These are phyloP conservation scores for Candida methanosorbosa DNA, from an alignment of 805 yeast species.

Conservation along the genomic window DNA sequence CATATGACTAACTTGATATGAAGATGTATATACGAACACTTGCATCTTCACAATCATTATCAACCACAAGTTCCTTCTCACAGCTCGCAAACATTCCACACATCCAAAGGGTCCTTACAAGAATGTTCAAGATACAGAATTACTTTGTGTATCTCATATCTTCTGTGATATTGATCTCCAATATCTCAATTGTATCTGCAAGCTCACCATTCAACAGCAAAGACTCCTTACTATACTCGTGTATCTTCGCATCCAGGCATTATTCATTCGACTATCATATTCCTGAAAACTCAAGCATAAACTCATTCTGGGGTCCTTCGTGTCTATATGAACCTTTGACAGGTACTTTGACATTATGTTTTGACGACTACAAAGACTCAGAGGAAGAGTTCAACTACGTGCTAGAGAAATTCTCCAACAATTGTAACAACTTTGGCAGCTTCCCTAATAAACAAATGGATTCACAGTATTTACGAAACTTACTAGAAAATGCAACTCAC, in stretches of 20 bases:
- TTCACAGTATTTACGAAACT: neutral
- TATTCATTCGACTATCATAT: slow-evolving; percentile 11
- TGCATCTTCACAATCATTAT: too few relatives aligned
- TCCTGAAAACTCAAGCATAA: slow-evolving; percentile 2
- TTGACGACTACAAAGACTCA: slow-evolving; percentile 7
- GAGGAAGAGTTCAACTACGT: neutral
- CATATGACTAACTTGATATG: too few relatives aligned
- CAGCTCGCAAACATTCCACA: too few relatives aligned
- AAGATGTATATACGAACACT: too few relatives aligned
- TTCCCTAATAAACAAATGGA: neutral
- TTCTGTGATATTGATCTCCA: too few relatives aligned
- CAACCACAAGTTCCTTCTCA: too few relatives aligned
- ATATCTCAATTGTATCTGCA: too few relatives aligned
- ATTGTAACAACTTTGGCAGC: slow-evolving; percentile 7
- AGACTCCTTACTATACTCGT: slow-evolving; percentile 15
- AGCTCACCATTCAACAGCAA: too few relatives aligned
- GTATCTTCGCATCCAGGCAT: slow-evolving; percentile 8
- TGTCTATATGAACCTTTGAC: slow-evolving; percentile 18
- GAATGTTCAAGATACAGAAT: too few relatives aligned
- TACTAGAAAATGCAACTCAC: neutral
- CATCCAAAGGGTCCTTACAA: too few relatives aligned
- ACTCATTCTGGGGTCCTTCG: slow-evolving; percentile 13
- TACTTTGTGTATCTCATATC: too few relatives aligned
- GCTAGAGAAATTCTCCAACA: slow-evolving; percentile 5
- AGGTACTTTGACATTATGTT: slow-evolving; percentile 17